Percentiles rank a stretch among this genome's conserved stretches.
These are phyloP conservation scores for Talaromyces verruculosus DNA, from an alignment of 2,329 filamentous ascomycete species.

Conservation along the genomic window DNA sequence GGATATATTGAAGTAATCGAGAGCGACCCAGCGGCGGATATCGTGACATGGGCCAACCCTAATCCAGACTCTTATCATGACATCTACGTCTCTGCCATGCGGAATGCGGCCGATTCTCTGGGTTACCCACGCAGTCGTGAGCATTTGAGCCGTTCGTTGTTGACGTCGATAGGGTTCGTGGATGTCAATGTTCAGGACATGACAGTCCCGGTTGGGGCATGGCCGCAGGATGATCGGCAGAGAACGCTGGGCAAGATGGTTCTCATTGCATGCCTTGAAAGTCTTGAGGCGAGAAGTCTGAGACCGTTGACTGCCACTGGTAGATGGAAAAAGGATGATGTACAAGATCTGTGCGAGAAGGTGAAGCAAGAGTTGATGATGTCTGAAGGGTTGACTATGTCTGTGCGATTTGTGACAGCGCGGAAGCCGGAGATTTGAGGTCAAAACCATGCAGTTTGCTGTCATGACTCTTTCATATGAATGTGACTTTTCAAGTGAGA, in stretches of 20 bases:
- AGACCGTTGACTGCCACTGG: slow-evolving; percentile 37
- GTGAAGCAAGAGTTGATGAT: slow-evolving; percentile 39
- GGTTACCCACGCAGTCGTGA: slow-evolving; percentile 44
- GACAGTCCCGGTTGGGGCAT: slow-evolving; percentile 40
- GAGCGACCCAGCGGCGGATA: slow-evolving; percentile 34
- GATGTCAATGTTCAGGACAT: slow-evolving; percentile 43
- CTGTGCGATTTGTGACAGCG: slow-evolving; percentile 33
- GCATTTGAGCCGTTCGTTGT: slow-evolving; percentile 43
- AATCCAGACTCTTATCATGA: slow-evolving; percentile 34
- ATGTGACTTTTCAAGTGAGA: no score
- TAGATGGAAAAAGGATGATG: slow-evolving; percentile 37
- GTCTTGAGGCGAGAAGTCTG: slow-evolving; percentile 41
- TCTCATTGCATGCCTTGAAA: slow-evolving; percentile 42
- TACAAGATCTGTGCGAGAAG: slow-evolving; percentile 39
- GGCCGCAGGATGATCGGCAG: slow-evolving; percentile 36
- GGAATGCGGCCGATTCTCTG: slow-evolving; percentile 40
- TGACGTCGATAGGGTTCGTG: slow-evolving; percentile 48
- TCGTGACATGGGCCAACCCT: slow-evolving; percentile 26
- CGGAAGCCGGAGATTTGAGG: slow-evolving; percentile 28
- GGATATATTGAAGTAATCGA: slow-evolving; percentile 52
- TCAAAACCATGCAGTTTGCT: neutral
- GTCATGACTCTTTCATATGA: neutral
- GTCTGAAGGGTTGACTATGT: slow-evolving; percentile 29
- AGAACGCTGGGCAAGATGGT: slow-evolving; percentile 45
- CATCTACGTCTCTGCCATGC: slow-evolving; percentile 37